Conservation (phyloP, 306 rosid species). For the Rubus parviflorus region DNA sequence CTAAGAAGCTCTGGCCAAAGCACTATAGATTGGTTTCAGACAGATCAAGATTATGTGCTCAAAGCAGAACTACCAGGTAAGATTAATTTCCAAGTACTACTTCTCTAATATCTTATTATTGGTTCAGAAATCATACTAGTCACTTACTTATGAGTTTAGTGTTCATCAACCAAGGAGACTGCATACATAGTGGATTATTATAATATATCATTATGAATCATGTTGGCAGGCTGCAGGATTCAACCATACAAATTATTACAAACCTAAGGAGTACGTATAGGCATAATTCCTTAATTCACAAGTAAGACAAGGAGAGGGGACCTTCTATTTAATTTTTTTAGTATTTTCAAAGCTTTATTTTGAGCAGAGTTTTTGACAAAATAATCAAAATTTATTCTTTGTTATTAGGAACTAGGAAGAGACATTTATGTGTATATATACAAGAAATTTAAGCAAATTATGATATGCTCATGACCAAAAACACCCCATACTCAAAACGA, state of each 20-base stretch:
- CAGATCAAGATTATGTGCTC: conserved; percentile 62
- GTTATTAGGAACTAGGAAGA: too few relatives aligned
- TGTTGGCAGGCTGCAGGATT: background rate
- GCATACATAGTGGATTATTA: background rate
- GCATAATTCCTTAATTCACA: conserved; percentile 29
- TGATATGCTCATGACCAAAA: background rate
- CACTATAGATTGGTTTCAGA: conserved; percentile 71
- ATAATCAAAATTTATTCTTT: background rate
- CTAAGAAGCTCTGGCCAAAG: conserved; percentile 56
- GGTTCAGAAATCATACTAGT: conserved; percentile 24
- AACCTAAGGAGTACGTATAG: background rate
- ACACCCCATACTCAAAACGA: background rate
- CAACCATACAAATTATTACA: conserved; percentile 6
- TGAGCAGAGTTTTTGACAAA: background rate
- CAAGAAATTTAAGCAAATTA: background rate
- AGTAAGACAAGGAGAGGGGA: conserved; percentile 17
- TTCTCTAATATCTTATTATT: background rate
- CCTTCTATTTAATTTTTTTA: background rate
- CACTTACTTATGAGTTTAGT: background rate
- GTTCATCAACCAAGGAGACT: conserved; percentile 1
- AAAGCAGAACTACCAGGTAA: conserved; percentile 84
- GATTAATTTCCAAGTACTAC: conserved; percentile 6
- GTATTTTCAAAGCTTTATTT: background rate
- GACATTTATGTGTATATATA: too few relatives aligned
- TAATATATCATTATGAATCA: background rate